Conservation (phyloP, 768 basidiomycete genomes). For the Auricularia sp. region DNA sequence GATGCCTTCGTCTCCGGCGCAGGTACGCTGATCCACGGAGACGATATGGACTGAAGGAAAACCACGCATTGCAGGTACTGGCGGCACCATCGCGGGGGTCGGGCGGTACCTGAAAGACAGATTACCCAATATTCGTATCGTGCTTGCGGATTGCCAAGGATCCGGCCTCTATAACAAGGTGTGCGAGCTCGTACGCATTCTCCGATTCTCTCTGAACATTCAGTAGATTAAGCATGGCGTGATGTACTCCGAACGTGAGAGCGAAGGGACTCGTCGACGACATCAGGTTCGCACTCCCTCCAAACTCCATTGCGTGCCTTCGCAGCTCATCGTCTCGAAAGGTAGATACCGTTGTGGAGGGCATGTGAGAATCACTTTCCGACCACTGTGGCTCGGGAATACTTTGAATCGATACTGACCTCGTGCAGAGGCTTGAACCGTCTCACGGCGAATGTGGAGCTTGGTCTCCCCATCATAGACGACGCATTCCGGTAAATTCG, state of each 20-base stretch:
- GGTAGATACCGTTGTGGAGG: conserved; percentile 93
- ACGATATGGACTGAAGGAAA: background rate
- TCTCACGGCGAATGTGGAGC: conserved; percentile 79
- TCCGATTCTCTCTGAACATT: background rate
- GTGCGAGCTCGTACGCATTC: background rate
- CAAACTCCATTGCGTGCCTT: background rate
- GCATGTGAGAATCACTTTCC: conserved; percentile 42
- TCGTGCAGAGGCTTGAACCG: conserved; percentile 79
- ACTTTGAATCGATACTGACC: background rate
- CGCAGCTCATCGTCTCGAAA: conserved; percentile 10
- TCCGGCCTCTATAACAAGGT: conserved; percentile 94
- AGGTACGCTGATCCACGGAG: conserved; percentile 30
- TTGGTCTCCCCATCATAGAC: conserved; percentile 76
- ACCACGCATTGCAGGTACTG: conserved; percentile 52
- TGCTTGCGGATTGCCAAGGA: conserved; percentile 85
- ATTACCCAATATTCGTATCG: conserved; percentile 54
- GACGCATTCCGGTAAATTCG: conserved; percentile 68
- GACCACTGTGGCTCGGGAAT: background rate
- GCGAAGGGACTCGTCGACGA: conserved; percentile 84
- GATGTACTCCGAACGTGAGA: conserved; percentile 89
- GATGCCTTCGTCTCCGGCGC: conserved; percentile 88
- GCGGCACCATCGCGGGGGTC: conserved; percentile 85
- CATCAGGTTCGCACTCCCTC: conserved; percentile 45
- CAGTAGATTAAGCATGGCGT: conserved; percentile 76
- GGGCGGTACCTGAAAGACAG: conserved; percentile 72